A percentile compares a stretch with the other conserved stretches of the same genome.
These are phyloP conservation scores for Cajanus cajan DNA, from an alignment of 306 rosid species.

Conservation along the genomic window DNA sequence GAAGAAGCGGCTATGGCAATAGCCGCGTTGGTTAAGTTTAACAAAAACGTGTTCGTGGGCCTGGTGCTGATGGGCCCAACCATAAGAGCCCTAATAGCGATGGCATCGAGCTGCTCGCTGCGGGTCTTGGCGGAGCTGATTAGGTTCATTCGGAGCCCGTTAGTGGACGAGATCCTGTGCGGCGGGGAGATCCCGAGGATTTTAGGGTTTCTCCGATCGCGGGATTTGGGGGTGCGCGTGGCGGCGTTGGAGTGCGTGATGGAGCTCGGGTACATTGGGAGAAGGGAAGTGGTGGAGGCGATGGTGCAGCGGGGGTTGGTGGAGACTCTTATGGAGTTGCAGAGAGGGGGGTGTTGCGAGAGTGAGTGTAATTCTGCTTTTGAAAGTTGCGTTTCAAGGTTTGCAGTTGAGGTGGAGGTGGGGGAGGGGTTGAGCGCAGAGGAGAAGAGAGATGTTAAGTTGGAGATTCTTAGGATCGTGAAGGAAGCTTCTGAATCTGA, in stretches of 20 bases:
- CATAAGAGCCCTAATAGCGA: conserved; percentile 34
- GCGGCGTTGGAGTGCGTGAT: conserved; percentile 53
- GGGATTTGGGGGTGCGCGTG: conserved; percentile 24
- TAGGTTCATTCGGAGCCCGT: conserved; percentile 43
- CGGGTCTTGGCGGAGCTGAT: conserved; percentile 46
- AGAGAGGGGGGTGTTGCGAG: conserved; percentile 35
- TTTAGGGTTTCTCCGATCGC: conserved; percentile 27
- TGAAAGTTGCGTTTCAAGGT: conserved; percentile 51
- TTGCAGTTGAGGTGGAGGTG: conserved; percentile 54
- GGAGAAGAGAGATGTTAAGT: conserved; percentile 55
- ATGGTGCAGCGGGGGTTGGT: conserved; percentile 48
- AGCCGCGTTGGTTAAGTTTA: conserved; percentile 53
- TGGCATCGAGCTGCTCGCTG: conserved; percentile 41
- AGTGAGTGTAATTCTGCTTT: conserved; percentile 15
- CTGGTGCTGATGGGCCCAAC: conserved; percentile 72
- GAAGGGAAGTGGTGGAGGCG: conserved; percentile 56
- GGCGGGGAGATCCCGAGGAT: conserved; percentile 43
- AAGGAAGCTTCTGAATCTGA: conserved; percentile 54
- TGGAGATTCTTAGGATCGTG: conserved; percentile 48
- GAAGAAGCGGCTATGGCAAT: conserved; percentile 50
- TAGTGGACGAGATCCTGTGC: conserved; percentile 54
- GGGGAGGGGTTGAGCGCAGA: conserved; percentile 56
- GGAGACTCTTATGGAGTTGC: conserved; percentile 53
- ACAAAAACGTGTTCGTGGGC: conserved; percentile 70
- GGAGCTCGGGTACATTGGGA: conserved; percentile 52